Evolutionary conservation across 176 grass and related monocot species (phyloP).

Genomic region (Eragrostis nindensis): DNA sequence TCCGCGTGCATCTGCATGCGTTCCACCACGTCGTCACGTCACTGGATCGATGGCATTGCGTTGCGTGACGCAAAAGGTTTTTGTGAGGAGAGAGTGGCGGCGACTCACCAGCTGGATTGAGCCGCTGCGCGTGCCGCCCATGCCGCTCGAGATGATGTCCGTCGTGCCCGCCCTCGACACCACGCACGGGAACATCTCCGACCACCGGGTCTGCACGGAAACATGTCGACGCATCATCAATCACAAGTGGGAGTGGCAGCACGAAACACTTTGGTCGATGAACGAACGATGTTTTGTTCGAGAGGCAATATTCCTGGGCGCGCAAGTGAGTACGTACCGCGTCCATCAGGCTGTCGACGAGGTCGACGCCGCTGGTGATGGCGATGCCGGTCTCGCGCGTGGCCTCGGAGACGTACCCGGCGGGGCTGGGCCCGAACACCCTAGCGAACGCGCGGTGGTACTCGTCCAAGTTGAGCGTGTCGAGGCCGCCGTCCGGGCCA

Average conservation of each 20-base stretch:
- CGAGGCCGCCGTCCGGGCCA: conserved; percentile 39
- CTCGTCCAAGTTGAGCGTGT: conserved; percentile 77
- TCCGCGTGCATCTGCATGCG: conserved; percentile 78
- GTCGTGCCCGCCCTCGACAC: conserved; percentile 69
- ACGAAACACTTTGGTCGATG: no score
- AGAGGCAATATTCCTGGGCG: no score
- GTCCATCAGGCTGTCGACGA: conserved; percentile 94
- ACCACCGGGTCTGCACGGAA: conserved; percentile 62
- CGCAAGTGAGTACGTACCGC: conserved; percentile 54
- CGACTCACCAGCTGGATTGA: conserved; percentile 84
- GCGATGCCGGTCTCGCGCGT: conserved; percentile 71
- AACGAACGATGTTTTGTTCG: no score
- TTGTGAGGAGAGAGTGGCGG: background rate
- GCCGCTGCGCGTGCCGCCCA: conserved; percentile 86
- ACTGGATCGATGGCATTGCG: background rate
- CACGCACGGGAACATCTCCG: conserved; percentile 94
- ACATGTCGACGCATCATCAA: background rate
- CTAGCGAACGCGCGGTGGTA: conserved; percentile 61
- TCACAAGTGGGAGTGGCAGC: no score
- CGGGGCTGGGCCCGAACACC: conserved; percentile 53
- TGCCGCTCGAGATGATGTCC: conserved; percentile 81
- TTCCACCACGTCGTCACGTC: background rate
- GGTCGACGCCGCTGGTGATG: conserved; percentile 70
- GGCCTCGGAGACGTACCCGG: conserved; percentile 70
- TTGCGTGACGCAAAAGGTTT: background rate